These are phyloP conservation scores for Kodamaea kaohsiungensis DNA, from an alignment of 805 yeast genomes.

Conservation along the genomic window DNA sequence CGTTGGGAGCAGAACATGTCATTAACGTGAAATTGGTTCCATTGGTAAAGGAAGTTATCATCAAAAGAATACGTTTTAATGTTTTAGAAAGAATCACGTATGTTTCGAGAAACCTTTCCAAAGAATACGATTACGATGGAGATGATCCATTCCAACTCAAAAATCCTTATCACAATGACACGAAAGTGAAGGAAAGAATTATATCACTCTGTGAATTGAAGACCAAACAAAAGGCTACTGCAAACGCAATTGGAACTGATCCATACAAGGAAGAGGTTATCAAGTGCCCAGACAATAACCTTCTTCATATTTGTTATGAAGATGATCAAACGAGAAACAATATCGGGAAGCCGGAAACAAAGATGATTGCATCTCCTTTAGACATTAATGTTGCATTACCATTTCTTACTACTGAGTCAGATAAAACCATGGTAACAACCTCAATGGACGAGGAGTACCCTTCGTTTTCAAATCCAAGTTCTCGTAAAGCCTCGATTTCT, in stretches of 20 bases:
- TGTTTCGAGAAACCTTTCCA: slow-evolving; percentile 53
- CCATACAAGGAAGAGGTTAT: slow-evolving; percentile 63
- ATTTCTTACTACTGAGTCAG: slow-evolving; percentile 39
- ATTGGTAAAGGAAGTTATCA: slow-evolving; percentile 55
- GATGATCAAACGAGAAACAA: slow-evolving; percentile 14
- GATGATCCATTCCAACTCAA: slow-evolving; percentile 22
- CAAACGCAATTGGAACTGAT: slow-evolving; percentile 32
- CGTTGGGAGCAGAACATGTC: slow-evolving; percentile 60
- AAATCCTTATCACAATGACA: slow-evolving; percentile 5
- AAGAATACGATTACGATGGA: slow-evolving; percentile 54
- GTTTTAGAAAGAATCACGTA: slow-evolving; percentile 67
- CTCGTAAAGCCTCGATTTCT: slow-evolving; percentile 31
- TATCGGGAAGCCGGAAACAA: slow-evolving; percentile 8
- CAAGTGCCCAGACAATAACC: slow-evolving; percentile 58
- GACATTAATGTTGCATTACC: slow-evolving; percentile 47
- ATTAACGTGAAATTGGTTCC: slow-evolving; percentile 70
- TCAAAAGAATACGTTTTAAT: slow-evolving; percentile 66
- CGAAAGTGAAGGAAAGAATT: slow-evolving; percentile 46
- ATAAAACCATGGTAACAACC: slow-evolving; percentile 29
- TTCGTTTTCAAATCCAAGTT: slow-evolving; percentile 14
- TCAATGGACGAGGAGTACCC: slow-evolving; percentile 13
- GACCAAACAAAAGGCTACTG: slow-evolving; percentile 43
- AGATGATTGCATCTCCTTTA: slow-evolving; percentile 42
- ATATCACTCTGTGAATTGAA: slow-evolving; percentile 64
- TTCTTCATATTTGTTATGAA: slow-evolving; percentile 57